phyloP scores from a whole-genome alignment of 2,329 filamentous ascomycete species.

The Pseudophaeomoniella oleicola region DNA sequence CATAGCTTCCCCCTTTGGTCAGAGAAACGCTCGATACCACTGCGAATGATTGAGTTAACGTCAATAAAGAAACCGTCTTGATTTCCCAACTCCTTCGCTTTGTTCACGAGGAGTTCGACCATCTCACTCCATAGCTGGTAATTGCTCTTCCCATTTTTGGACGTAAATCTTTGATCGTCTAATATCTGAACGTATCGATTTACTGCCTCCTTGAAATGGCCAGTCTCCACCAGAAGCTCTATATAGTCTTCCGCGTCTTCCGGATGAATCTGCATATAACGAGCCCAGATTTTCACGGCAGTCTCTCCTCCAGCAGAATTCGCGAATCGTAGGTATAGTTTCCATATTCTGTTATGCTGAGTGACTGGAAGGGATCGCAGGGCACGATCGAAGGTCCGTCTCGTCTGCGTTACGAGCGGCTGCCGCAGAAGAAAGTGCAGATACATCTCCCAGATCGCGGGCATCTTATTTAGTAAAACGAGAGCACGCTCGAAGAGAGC shows the following conservation, averaged over 20 bases:
- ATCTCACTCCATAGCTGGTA: conserved; percentile 98
- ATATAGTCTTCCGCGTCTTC: conserved; percentile 94
- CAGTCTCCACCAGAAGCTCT: conserved; percentile 66
- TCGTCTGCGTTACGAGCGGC: conserved; percentile 75
- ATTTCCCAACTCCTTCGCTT: conserved; percentile 70
- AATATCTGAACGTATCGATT: conserved; percentile 83
- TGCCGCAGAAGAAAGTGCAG: conserved; percentile 80
- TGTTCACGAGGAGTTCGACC: conserved; percentile 83
- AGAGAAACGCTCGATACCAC: conserved; percentile 76
- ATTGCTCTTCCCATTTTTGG: conserved; percentile 84
- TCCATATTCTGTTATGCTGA: conserved; percentile 93
- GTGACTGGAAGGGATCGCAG: conserved; percentile 83
- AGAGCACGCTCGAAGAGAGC: conserved; percentile 83
- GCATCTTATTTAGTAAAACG: conserved; percentile 96
- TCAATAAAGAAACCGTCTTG: conserved; percentile 58
- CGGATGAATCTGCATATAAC: conserved; percentile 94
- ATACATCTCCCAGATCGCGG: conserved; percentile 96
- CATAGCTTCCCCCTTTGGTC: conserved; percentile 92
- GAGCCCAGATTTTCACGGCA: conserved; percentile 81
- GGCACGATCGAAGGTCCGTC: conserved; percentile 81
- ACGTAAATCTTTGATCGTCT: conserved; percentile 79
- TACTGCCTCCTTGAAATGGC: conserved; percentile 80
- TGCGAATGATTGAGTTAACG: conserved; percentile 82
- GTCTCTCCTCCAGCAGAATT: conserved; percentile 82
- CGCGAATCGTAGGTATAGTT: conserved; percentile 77